Evolutionary conservation across 495 filamentous ascomycete genomes (phyloP), one percentile per base, ranked within the genome.

Genomic region (Eremomyces bilateralis): DNA sequence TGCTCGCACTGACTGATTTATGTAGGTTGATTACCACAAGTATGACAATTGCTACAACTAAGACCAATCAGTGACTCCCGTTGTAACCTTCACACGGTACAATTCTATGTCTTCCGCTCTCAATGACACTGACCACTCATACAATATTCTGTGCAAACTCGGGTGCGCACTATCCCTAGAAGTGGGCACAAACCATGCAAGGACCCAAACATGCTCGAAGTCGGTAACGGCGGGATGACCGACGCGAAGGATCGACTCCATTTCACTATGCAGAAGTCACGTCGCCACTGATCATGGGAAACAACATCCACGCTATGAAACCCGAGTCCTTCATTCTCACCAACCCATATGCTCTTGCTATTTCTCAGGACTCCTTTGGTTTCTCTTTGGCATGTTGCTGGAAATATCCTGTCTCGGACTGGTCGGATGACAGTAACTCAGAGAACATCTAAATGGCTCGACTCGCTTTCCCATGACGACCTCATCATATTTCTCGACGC

Each of bases 11-110:
- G n/a, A n/a, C n/a, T n/a, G n/a, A 28, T 13, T 28, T 32, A 28
- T 8, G 8, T 28, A 28, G 30, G 30, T 50, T 21, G 45, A 42
- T 31, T 42, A 77, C 40, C 52, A 76, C 20, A 80, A 80, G 51
- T 78, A 79, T 42, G 75, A 80, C 48, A 79, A 77, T 52, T 80
- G 75, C 51, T 68, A 61, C 49, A 65, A 67, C 34, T 48, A 61
- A 42, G 61, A 61, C 10, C 50, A 66, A 53, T 58, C 31, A 21
- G 61, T 65, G 21, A 66, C 57, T 19, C 53, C 53, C 17, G 40
- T 52, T 39, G 42, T 68, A 19, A 58, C 56, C n/a, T 62, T 53
- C 35, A 47, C 53, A 8, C 58, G 71, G 17, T 79, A 72, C 47
- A 51, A 51, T 0, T 45, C 42, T 0, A 81, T 81, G 76, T 57